Conservation (phyloP, 1,284 basidiomycete genomes). For the Rhodotorula glutinis region DNA sequence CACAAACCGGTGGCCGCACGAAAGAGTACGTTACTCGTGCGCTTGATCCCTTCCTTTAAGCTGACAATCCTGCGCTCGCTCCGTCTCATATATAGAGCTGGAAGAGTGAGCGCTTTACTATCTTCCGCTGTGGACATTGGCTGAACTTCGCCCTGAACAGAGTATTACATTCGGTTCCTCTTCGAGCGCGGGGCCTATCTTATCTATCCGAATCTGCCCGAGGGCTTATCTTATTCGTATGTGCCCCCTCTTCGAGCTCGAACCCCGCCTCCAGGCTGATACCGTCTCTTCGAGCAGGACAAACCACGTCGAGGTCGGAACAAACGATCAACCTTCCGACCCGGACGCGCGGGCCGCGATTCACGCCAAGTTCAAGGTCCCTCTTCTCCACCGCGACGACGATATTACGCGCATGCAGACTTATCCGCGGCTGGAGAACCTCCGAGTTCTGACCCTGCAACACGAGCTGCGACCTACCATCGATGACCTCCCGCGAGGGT, state of each 20-base stretch:
- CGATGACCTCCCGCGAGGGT: conserved; percentile 3
- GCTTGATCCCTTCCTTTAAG: neutral
- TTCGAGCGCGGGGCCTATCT: conserved; percentile 14
- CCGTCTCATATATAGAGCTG: neutral
- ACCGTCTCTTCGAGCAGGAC: neutral
- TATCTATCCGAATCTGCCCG: conserved; percentile 17
- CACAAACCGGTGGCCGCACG: neutral
- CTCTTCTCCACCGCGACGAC: conserved; percentile 6
- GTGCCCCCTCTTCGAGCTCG: neutral
- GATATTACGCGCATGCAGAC: conserved; percentile 4
- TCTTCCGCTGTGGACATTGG: neutral
- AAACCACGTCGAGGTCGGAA: conserved; percentile 9
- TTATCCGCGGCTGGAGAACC: conserved; percentile 1
- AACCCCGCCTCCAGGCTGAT: too few relatives aligned
- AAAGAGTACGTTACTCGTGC: neutral
- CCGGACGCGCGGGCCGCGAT: neutral
- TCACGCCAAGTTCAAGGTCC: conserved; percentile 13
- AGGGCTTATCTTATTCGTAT: neutral
- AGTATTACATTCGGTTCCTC: conserved; percentile 12
- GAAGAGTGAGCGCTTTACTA: neutral
- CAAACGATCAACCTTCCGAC: neutral
- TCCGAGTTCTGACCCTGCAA: conserved; percentile 1
- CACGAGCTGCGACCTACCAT: neutral
- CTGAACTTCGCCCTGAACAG: neutral
- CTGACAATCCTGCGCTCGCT: too few relatives aligned